These are phyloP conservation scores for Microcyclospora tardicrescens DNA, from an alignment of 2,329 filamentous ascomycete genomes.

Conservation along the genomic window DNA sequence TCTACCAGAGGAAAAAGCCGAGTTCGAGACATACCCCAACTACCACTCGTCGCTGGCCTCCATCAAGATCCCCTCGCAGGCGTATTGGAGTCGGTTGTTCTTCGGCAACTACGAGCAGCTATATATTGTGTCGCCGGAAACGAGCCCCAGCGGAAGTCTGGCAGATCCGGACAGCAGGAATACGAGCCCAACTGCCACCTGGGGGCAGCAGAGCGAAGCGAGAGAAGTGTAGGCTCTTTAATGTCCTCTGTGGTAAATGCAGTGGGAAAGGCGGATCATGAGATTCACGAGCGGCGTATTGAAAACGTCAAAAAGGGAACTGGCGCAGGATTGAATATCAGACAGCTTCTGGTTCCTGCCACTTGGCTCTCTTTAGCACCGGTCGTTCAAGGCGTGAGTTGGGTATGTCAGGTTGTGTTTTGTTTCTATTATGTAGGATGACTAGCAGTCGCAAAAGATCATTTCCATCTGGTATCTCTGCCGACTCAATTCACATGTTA, in stretches of 20 bases:
- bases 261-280: too few relatives aligned
- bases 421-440: too few relatives aligned
- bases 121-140: conserved; percentile 36
- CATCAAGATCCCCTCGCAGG: conserved; percentile 31
- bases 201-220: conserved; percentile 12
- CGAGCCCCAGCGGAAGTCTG: conserved; percentile 22
- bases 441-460: too few relatives aligned
- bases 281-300: too few relatives aligned
- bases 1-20: conserved; percentile 25
- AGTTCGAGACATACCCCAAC: conserved; percentile 25
- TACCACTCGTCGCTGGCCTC: conserved; percentile 35
- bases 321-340: background rate
- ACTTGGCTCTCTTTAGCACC: background rate
- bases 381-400: too few relatives aligned
- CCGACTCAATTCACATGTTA: too few relatives aligned
- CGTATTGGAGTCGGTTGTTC: conserved; percentile 34
- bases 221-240: background rate
- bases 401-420: too few relatives aligned
- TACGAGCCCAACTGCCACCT: conserved; percentile 18
- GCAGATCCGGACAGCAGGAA: conserved; percentile 16
- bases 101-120: conserved; percentile 34
- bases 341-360: background rate
- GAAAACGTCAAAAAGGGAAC: too few relatives aligned
- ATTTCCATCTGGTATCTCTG: too few relatives aligned
- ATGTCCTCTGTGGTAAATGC: too few relatives aligned